Base-by-base conservation (phyloP, 441 rosid species). In the Brassica balearica region DNA sequence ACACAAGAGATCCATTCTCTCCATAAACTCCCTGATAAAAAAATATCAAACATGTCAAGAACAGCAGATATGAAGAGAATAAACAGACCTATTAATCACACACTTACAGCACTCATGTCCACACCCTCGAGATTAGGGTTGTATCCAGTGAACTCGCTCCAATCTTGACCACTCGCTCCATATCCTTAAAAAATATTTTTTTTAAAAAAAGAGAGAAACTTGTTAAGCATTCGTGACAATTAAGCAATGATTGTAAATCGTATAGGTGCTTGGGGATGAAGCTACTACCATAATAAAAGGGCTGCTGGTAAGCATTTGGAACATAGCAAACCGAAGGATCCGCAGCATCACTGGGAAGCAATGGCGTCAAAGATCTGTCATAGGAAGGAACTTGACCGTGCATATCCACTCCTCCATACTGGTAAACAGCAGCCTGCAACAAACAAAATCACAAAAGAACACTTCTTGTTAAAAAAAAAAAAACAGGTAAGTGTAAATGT, bases 281-380 rank as follows among this genome's bases (percentile, higher is more conserved):
- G 62, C 70, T 63, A 43, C 89, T 63, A 43, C 90, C 88, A 71
- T 88, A 91, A 46, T 82, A 86, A 72, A 79, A 87, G 62, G 65
- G 70, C 62, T 53, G 78, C 55, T 48, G 55, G 74, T 86, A 90
- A 41, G 84, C 86, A 80, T 74, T 87, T 8, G 93, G 92, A 65
- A 86, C 67, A 77, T 83, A 90, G 86, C 88, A 90, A 81, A 88
- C 60, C 0, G 90, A 83, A 82, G 90, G 95, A 69, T 86, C 82
- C 4, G 77, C 74, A 20, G 86, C 91, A 72, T 81, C 84, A 51
- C 74, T 67, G 6, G 84, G 89, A 41, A 87, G 74, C 64, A 83
- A 3, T 3, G 97, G 97, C 2, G 92, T 88, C 77, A 79, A 63
- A 2, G 95, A 88, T 12, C 92, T 84, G 48, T 89, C 92, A 68